phyloP scores from a whole-genome alignment of 331 rosid genomes.

The Saraca asoca region DNA sequence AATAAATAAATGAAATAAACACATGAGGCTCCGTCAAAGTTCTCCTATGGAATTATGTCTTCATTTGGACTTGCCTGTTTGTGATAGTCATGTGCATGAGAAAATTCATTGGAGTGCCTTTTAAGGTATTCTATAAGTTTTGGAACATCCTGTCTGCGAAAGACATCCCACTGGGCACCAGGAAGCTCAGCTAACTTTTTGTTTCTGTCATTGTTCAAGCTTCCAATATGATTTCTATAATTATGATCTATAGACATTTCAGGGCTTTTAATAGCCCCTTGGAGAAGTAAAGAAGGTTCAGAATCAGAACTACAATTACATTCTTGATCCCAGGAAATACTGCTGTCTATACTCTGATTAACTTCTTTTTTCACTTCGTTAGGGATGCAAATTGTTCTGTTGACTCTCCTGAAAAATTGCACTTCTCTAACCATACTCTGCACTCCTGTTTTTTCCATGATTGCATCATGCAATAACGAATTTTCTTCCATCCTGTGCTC shows the following conservation, averaged over 20 bases:
- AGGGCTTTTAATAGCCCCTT: constrained; percentile 32
- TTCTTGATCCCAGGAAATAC: constrained; percentile 39
- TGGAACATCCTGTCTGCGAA: constrained; percentile 90
- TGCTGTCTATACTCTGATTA: constrained; percentile 40
- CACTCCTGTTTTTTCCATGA: constrained; percentile 39
- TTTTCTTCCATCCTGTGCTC: constrained; percentile 42
- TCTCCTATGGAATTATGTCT: constrained; percentile 21
- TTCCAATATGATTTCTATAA: constrained; percentile 32
- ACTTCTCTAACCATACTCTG: constrained; percentile 47
- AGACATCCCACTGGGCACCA: constrained; percentile 87
- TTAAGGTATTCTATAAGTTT: constrained; percentile 79
- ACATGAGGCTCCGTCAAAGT: constrained; percentile 14
- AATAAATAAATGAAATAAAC: constrained; percentile 4
- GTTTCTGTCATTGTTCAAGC: constrained; percentile 33
- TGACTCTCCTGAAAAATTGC: constrained; percentile 63
- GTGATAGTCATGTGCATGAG: constrained; percentile 42
- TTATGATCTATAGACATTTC: constrained; percentile 34
- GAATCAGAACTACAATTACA: constrained; percentile 52
- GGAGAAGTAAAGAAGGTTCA: constrained; percentile 40
- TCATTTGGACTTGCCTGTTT: constrained; percentile 55
- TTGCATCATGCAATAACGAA: constrained; percentile 42
- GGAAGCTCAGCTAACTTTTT: constrained; percentile 34
- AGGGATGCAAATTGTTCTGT: constrained; percentile 55
- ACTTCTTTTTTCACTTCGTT: constrained; percentile 38
- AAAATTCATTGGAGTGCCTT: constrained; percentile 59